A percentile compares a stretch with the other conserved stretches of the same genome.
Conservation (phyloP, 176 grass and related monocot species). For the Tuctoria greenei region DNA sequence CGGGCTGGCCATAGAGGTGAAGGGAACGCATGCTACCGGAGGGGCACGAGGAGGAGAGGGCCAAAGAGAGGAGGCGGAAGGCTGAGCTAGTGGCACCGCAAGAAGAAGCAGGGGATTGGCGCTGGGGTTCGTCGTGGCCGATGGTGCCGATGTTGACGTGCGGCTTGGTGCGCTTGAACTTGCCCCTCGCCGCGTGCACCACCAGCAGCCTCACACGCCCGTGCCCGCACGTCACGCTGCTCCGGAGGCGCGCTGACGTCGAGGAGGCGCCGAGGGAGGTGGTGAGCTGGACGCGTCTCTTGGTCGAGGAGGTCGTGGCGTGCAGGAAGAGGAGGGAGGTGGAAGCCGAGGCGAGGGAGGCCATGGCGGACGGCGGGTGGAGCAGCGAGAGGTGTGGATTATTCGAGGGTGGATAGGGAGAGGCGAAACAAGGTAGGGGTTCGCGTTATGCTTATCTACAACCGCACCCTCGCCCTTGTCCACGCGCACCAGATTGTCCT, state of each 20-base stretch:
- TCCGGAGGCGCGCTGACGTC: slow-evolving; percentile 37
- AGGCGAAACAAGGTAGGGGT: slow-evolving; percentile 19
- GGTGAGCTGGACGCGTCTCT: slow-evolving; percentile 48
- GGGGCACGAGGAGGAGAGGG: no score
- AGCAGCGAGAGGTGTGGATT: neutral
- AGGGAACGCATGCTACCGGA: no score
- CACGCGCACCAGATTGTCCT: no score
- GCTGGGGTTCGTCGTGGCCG: slow-evolving; percentile 95
- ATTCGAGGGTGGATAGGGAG: slow-evolving; percentile 31
- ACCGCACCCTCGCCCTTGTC: no score
- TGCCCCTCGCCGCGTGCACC: slow-evolving; percentile 79
- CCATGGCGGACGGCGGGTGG: slow-evolving; percentile 13
- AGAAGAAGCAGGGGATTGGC: no score
- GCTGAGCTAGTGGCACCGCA: no score
- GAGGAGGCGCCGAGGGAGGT: slow-evolving; percentile 40
- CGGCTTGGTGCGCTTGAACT: slow-evolving; percentile 94
- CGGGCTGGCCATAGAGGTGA: no score
- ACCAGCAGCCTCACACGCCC: slow-evolving; percentile 53
- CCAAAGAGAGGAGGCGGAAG: no score
- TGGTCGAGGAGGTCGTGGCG: slow-evolving; percentile 41
- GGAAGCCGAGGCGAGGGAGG: slow-evolving; percentile 42
- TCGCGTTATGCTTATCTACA: slow-evolving; percentile 59
- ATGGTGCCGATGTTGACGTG: slow-evolving; percentile 99
- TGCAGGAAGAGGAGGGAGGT: slow-evolving; percentile 37
- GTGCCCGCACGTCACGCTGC: slow-evolving; percentile 12